Evolutionary conservation across 2,329 filamentous ascomycete species (phyloP), one percentile per base, ranked within the genome.

Genomic region (Aureobasidium namibiae): DNA sequence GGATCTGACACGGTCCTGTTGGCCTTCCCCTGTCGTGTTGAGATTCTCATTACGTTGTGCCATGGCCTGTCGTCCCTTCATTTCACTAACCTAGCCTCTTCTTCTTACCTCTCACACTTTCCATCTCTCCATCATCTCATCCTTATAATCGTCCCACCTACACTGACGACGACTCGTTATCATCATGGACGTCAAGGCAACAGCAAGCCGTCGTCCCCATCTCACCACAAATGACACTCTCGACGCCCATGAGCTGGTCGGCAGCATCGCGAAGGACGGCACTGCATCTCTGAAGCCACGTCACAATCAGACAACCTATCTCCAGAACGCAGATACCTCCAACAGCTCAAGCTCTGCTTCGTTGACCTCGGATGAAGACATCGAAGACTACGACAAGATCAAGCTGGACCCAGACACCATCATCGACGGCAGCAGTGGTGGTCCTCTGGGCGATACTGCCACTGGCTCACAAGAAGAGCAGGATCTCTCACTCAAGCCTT

Each of bases 311-410:
- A 44, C 38, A 14, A 23, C 34, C 4, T 24, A 33, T 21, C 18
- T 33, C 18, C 34, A 34, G 16, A 31, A 9, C 26, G 44, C n/a
- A 21, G 29, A 44, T 16, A 24, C 29, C 2, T 23, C 46, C 50
- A 41, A 39, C 4, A 52, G 38, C 13, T 45, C 60, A 18, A 38
- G 38, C 38, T 46, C 60, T 2, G 14, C 60, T 16, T 56, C 52
- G 7, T 31, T 61, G 26, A 60, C 60, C 18, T 61, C 60, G 14
- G 68, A 69, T 41, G 69, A 71, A 41, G 70, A 74, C 24, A 67
- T 73, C n/a, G 75, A 78, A 60, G 70, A 74, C 62, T 73, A 75
- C 60, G 73, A 74, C 58, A 67, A 71, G 24, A 60, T 76, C 48
- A 66, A 72, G 36, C 60, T 72, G 9, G 68, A 74, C 53, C 66